Conservation (phyloP, 257 asterid genomes). For the Galeopsis tetrahit region DNA sequence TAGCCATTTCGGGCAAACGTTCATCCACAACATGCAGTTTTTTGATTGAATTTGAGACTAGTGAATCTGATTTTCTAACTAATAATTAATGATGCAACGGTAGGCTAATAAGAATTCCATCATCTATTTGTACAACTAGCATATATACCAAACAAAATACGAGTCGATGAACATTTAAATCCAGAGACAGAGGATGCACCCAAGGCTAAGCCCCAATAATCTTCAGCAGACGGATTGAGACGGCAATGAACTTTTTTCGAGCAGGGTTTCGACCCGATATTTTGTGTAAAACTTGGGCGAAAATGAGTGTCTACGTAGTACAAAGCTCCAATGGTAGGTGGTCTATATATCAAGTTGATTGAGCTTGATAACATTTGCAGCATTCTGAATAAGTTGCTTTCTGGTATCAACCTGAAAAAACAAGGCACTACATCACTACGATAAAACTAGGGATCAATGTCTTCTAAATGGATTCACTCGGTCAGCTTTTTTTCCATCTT, state of each 20-base stretch:
- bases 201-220: not conserved
- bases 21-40: not conserved
- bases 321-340: not conserved
- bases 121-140: conserved; percentile 25
- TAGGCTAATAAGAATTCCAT: conserved; percentile 1
- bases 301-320: not conserved
- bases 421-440: conserved; percentile 20
- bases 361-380: conserved; percentile 58
- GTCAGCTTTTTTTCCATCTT: not conserved
- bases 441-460: conserved; percentile 11
- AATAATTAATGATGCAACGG: conserved; percentile 9
- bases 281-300: not conserved
- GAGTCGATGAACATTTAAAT: not conserved
- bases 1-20: not conserved
- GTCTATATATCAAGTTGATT: conserved; percentile 78
- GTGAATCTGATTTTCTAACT: not conserved
- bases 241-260: not conserved
- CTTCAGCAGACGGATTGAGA: not conserved
- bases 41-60: not conserved
- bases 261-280: not conserved
- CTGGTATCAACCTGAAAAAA: conserved; percentile 77
- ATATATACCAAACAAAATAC: conserved; percentile 21
- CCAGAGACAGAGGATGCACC: not conserved
- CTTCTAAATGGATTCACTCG: not conserved
- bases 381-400: conserved; percentile 71